These are phyloP conservation scores for Coffea canephora DNA, from an alignment of 257 asterid species.

Conservation along the genomic window DNA sequence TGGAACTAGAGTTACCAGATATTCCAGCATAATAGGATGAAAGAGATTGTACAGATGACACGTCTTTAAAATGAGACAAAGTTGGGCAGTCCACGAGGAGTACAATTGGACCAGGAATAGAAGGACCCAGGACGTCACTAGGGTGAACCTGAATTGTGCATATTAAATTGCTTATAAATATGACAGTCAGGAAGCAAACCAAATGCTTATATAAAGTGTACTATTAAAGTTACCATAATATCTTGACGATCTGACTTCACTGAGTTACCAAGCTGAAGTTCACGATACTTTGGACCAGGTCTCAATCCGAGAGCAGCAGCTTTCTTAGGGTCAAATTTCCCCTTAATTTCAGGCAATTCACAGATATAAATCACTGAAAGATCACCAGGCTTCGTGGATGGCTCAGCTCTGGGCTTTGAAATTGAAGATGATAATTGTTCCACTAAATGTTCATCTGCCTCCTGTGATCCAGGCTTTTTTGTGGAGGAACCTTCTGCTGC, in stretches of 20 bases:
- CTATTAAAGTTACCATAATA: conserved; percentile 51
- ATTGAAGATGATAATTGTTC: conserved; percentile 1
- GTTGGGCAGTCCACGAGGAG: conserved; percentile 93
- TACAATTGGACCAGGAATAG: conserved; percentile 86
- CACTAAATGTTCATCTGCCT: conserved; percentile 15
- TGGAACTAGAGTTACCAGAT: conserved; percentile 37
- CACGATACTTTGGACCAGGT: conserved; percentile 85
- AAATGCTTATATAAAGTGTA: background rate
- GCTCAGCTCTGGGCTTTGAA: conserved; percentile 18
- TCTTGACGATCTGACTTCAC: conserved; percentile 72
- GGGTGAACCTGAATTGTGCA: conserved; percentile 69
- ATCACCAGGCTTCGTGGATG: conserved; percentile 60
- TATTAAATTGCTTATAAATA: conserved; percentile 10
- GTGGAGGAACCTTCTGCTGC: conserved; percentile 22
- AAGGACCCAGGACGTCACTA: conserved; percentile 81
- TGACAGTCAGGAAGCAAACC: conserved; percentile 15
- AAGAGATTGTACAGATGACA: conserved; percentile 49
- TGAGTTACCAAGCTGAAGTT: conserved; percentile 75
- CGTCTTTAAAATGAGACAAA: conserved; percentile 49
- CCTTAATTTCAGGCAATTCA: conserved; percentile 89
- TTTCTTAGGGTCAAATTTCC: conserved; percentile 76
- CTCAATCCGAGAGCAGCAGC: conserved; percentile 82
- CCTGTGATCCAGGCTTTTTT: conserved; percentile 16
- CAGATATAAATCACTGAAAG: conserved; percentile 75
- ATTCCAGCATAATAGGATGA: conserved; percentile 51